Base-by-base conservation (phyloP, 169 alveolate genomes). In the Plasmodium knowlesi region DNA sequence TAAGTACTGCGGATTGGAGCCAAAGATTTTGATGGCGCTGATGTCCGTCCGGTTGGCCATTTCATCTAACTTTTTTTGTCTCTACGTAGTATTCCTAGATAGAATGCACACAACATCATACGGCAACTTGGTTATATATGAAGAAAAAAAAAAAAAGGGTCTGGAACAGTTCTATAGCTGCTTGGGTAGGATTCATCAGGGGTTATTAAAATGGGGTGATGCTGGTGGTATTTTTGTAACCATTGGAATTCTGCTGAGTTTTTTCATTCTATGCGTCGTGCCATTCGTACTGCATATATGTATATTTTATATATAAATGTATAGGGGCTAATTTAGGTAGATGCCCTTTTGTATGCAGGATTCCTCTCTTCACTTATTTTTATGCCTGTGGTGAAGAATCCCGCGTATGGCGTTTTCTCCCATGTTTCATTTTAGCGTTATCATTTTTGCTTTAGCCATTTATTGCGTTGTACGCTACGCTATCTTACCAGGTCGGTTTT, bases 1-100 rank as follows among this genome's bases (percentile, higher is more conserved):
- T 81, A 97, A 96, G 90, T 92, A 96, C 93, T 97, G 99, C 34
- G 99, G 99, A 30, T 97, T 97, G 39, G 97, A 95, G 6, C 99
- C 99, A 84, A 97, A 98, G 25, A 96, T 93, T 89, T 96, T 84
- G 54, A 93, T 94, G 57, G 98, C 98, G 32, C 93, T 91, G 9
- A 97, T 97, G 74, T 97, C 98, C 39, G 99, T 97, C 84, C 99
- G 98, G 88, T 97, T 97, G 73, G 99, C 99, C 99, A 97, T 97
- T 16, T 37, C 41, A 32, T 41, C 6, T 14, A 37, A 22, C n/a
- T 28, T 28, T 10, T 10, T 30, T 39, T 41, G 28, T 82, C 28
- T 57, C 70, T 81, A 53, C 67, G 54, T 78, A 37, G 39, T 16
- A 0, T 34, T 16, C 76, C 76, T 61, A 61, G 12, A 19, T 19